Evolutionary conservation across 352 stramenopile species (phyloP), one percentile per base, ranked within the genome.

Genomic region (Pilasporangium apinafurcum): DNA sequence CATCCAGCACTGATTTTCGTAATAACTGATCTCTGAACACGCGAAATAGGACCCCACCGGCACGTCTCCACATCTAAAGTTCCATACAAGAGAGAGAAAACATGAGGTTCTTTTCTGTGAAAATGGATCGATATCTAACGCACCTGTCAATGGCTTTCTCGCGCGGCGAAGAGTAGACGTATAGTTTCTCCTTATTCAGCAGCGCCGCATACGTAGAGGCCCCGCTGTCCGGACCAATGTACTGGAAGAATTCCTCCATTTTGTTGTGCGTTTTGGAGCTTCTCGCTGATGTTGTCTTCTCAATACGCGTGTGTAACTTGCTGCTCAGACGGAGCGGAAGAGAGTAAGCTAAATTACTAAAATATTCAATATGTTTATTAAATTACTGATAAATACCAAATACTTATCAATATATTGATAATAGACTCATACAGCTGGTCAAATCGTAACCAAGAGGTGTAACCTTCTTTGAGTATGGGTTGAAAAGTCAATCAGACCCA

Each of bases 231-330:
- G 50, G 63, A 0, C 72, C 72, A 20, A 83, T 64, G 55, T 79
- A 84, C 63, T 87, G 75, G 58, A 77, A 85, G 56, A 85, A 81
- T 33, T 77, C 69, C 54, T 87, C 75, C 75, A 87, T 87, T n/a
- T n/a, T n/a, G n/a, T n/a, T n/a, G n/a, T n/a, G n/a, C n/a, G n/a
- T n/a, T n/a, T n/a, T n/a, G n/a, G n/a, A n/a, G n/a, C n/a, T n/a
- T n/a, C n/a, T n/a, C n/a, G n/a, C n/a, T n/a, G n/a, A n/a, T n/a
- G n/a, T n/a, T n/a, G n/a, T n/a, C n/a, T n/a, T n/a, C n/a, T n/a
- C n/a, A n/a, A n/a, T n/a, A n/a, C n/a, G n/a, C n/a, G n/a, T n/a
- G n/a, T n/a, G n/a, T n/a, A n/a, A n/a, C n/a, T n/a, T n/a, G n/a
- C n/a, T n/a, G n/a, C n/a, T n/a, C n/a, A n/a, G n/a, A n/a, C n/a